phyloP scores from a whole-genome alignment of 2,329 filamentous ascomycete species.

The Tricladium varicosporioides region DNA sequence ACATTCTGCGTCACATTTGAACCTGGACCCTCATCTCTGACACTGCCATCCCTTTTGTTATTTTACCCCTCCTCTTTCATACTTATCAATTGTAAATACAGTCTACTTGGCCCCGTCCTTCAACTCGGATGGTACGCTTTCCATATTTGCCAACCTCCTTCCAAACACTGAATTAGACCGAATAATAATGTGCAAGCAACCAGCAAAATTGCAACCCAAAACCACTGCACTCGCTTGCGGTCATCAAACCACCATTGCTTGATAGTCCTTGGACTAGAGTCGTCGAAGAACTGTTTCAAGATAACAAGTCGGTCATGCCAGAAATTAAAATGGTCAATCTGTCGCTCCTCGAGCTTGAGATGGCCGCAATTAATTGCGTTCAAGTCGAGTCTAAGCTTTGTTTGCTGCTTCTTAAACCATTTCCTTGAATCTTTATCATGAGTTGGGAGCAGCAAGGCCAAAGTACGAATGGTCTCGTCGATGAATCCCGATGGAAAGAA shows the following conservation, averaged over 20 bases:
- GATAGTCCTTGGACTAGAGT: constrained; percentile 36
- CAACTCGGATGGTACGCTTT: constrained; percentile 1
- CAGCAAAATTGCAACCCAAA: constrained; percentile 5
- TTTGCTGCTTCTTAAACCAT: neutral
- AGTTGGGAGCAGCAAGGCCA: constrained; percentile 37
- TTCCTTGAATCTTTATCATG: neutral
- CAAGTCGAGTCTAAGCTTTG: neutral
- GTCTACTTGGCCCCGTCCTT: too few species aligned
- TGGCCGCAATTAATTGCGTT: constrained; percentile 26
- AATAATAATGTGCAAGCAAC: constrained; percentile 26
- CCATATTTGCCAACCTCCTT: constrained; percentile 6
- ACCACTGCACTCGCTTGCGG: constrained; percentile 43
- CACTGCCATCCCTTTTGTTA: too few species aligned
- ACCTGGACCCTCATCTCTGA: too few species aligned
- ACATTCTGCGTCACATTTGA: too few species aligned
- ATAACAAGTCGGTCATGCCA: constrained; percentile 43
- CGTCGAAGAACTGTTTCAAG: constrained; percentile 42
- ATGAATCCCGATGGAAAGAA: constrained; percentile 4
- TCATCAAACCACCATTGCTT: constrained; percentile 44
- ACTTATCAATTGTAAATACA: too few species aligned
- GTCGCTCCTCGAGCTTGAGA: constrained; percentile 34
- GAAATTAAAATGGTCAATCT: constrained; percentile 35
- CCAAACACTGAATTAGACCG: constrained; percentile 37
- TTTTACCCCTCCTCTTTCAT: too few species aligned
- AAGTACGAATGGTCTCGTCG: constrained; percentile 34